Percentiles rank a stretch among this genome's conserved stretches.
These are phyloP conservation scores for Plantago ovata DNA, from an alignment of 257 asterid genomes.

Conservation along the genomic window DNA sequence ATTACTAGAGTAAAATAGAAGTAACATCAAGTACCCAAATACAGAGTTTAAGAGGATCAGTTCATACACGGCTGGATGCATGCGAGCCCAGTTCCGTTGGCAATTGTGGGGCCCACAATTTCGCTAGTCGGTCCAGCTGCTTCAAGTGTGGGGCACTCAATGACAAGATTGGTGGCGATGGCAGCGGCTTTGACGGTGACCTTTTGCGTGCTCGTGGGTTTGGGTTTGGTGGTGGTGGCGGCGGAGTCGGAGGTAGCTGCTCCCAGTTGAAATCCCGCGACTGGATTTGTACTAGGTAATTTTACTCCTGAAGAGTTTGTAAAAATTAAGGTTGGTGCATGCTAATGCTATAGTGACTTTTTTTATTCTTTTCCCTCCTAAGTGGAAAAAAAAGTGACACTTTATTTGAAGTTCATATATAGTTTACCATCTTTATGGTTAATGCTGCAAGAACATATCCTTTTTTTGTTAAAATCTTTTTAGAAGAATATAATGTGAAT, in stretches of 20 bases:
- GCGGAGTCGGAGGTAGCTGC: constrained; percentile 43
- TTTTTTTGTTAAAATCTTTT: background rate
- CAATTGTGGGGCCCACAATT: constrained; percentile 94
- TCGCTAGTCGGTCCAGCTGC: constrained; percentile 97
- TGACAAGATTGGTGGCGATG: constrained; percentile 42
- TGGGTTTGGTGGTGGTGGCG: constrained; percentile 34
- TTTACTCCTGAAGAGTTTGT: too few relatives aligned
- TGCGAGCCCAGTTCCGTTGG: constrained; percentile 62
- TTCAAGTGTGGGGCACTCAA: constrained; percentile 90
- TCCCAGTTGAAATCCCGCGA: constrained; percentile 96
- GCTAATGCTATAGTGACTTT: background rate
- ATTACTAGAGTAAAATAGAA: too few relatives aligned
- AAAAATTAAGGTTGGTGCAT: background rate
- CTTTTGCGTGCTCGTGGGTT: constrained; percentile 38
- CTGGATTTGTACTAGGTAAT: constrained; percentile 90
- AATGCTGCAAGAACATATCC: background rate
- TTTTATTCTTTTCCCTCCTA: background rate
- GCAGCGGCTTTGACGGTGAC: constrained; percentile 41
- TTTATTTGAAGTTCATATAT: constrained; percentile 11
- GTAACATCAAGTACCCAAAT: too few relatives aligned
- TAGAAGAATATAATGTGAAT: background rate
- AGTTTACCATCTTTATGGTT: constrained; percentile 1
- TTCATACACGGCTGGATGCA: too few relatives aligned
- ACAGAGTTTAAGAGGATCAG: too few relatives aligned
- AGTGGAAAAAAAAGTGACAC: constrained; percentile 1